Conservation (phyloP, 2,329 filamentous ascomycete species). For the Rutstroemia sp. region DNA sequence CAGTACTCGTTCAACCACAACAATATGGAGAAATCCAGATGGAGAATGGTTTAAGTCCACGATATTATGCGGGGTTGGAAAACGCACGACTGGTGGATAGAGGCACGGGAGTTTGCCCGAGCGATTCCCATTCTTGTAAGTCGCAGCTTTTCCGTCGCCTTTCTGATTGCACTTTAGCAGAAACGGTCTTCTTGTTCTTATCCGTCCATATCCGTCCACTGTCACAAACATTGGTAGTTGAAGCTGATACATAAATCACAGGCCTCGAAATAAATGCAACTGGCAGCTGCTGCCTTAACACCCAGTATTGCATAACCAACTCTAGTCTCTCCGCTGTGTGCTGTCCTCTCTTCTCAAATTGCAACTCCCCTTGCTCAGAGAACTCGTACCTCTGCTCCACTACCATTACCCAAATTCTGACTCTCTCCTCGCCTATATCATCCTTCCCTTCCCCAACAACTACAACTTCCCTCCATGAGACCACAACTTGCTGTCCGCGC, state of each 20-base stretch:
- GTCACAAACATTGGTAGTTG: neutral
- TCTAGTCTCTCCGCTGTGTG: slow-evolving; percentile 30
- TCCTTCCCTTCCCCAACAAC: too few species aligned
- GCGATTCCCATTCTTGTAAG: slow-evolving; percentile 23
- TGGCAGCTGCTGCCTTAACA: slow-evolving; percentile 36
- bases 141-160: neutral
- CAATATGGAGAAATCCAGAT: slow-evolving; percentile 1
- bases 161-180: neutral
- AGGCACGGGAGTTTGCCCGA: slow-evolving; percentile 15
- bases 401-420: slow-evolving; percentile 25
- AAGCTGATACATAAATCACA: slow-evolving; percentile 14
- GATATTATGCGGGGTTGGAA: slow-evolving; percentile 19
- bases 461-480: slow-evolving; percentile 9
- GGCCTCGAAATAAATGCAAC: slow-evolving; percentile 36
- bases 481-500: slow-evolving; percentile 28
- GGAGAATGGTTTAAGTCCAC: slow-evolving; percentile 17
- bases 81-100: slow-evolving; percentile 11
- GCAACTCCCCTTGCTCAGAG: slow-evolving; percentile 31
- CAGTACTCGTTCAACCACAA: neutral
- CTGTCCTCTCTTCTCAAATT: slow-evolving; percentile 36
- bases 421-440: slow-evolving; percentile 5
- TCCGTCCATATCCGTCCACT: neutral
- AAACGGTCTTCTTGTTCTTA: neutral
- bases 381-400: slow-evolving; percentile 28
- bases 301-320: slow-evolving; percentile 40